These are phyloP conservation scores for Aspergillus tamarii DNA, from an alignment of 2,329 filamentous ascomycete genomes.

Conservation along the genomic window DNA sequence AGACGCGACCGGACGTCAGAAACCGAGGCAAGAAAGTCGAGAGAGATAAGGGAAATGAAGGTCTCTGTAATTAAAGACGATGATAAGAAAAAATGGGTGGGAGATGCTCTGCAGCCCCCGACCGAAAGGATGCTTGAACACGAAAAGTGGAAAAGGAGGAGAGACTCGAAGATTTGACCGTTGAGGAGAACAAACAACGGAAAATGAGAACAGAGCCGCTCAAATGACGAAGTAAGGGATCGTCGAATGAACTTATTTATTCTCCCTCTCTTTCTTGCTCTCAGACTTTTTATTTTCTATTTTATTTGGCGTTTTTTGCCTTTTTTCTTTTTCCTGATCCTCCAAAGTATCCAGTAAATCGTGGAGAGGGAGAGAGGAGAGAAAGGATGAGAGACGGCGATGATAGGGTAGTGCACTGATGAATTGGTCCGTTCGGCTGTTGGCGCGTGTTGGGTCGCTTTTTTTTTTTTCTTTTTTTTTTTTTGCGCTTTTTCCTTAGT, in stretches of 20 bases:
- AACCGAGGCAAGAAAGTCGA: conserved; percentile 24
- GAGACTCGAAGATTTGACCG: conserved; percentile 11
- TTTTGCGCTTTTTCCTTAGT: conserved; percentile 14
- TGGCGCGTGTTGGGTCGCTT: conserved; percentile 23
- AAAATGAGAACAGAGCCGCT: conserved; percentile 18
- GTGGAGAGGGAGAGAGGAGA: conserved; percentile 31
- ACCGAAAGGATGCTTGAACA: conserved; percentile 25
- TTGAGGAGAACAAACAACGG: conserved; percentile 15
- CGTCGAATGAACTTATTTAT: conserved; percentile 2
- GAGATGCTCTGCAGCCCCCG: conserved; percentile 45
- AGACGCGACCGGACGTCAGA: conserved; percentile 29
- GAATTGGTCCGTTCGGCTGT: conserved; percentile 22
- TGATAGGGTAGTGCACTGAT: conserved; percentile 8
- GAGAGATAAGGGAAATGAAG: conserved; percentile 19
- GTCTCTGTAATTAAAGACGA: conserved; percentile 24
- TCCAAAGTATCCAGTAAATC: conserved; percentile 28
- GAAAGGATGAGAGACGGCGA: conserved; percentile 18
- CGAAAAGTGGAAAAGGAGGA: conserved; percentile 23
- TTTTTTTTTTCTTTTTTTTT: conserved; percentile 15
- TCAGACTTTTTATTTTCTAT: conserved; percentile 13
- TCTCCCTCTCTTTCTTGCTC: conserved; percentile 13
- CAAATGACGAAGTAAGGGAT: conserved; percentile 17
- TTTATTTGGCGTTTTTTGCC: conserved; percentile 17
- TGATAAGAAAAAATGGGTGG: conserved; percentile 20
- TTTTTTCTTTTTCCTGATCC: conserved; percentile 16